Percentiles rank a stretch among this genome's conserved stretches.
Conservation (phyloP, 768 basidiomycete species). For the Boletus rubroflammeus region DNA sequence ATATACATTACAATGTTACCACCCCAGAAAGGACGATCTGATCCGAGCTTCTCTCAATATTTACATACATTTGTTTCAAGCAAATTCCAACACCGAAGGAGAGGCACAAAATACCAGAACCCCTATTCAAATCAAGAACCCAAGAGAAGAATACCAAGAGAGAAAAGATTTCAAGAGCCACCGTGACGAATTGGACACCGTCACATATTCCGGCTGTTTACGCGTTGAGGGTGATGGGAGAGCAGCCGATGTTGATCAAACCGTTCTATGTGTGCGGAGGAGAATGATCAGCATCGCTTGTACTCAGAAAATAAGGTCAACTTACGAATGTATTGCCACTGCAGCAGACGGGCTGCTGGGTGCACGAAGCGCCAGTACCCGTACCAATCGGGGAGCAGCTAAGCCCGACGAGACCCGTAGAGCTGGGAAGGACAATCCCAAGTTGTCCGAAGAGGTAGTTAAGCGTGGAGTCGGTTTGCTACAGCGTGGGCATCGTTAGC, state of each 20-base stretch:
- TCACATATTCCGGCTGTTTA: not conserved
- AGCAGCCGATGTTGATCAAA: slow-evolving; percentile 12
- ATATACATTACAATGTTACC: too few relatives aligned
- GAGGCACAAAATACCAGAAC: not conserved
- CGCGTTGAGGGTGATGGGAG: not conserved
- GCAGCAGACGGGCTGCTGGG: slow-evolving; percentile 19
- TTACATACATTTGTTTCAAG: too few relatives aligned
- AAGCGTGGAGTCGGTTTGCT: not conserved
- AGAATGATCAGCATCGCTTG: not conserved
- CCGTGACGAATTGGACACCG: not conserved
- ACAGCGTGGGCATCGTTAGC: not conserved
- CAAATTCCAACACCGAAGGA: not conserved
- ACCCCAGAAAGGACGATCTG: too few relatives aligned
- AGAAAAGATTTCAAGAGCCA: not conserved
- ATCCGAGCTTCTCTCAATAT: too few relatives aligned
- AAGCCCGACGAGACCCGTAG: not conserved
- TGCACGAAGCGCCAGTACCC: slow-evolving; percentile 6
- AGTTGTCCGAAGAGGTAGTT: not conserved
- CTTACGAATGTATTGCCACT: slow-evolving; percentile 11
- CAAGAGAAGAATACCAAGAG: too few relatives aligned
- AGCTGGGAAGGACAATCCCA: not conserved
- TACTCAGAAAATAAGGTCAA: not conserved
- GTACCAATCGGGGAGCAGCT: slow-evolving; percentile 1
- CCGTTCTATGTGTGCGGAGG: not conserved
- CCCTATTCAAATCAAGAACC: too few relatives aligned